These are phyloP conservation scores for Gaultheria prostrata DNA, from an alignment of 148 eudicot genomes.

Conservation along the genomic window DNA sequence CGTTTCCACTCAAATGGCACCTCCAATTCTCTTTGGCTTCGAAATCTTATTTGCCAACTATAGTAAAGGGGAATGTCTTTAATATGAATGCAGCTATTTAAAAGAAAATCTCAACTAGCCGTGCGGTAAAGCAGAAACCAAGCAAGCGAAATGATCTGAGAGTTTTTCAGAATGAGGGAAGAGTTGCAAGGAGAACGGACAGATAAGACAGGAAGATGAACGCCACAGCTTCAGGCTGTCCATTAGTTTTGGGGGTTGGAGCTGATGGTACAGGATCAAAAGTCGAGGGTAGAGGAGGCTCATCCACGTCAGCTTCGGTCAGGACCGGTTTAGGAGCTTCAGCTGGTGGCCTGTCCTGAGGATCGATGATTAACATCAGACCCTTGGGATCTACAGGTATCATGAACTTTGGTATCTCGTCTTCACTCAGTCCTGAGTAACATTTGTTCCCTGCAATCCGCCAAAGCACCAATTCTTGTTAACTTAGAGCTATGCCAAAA, in stretches of 20 bases:
- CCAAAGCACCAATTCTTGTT: constrained; percentile 5
- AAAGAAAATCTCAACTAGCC: neutral
- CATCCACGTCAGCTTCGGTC: constrained; percentile 50
- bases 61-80: no score
- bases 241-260: constrained; percentile 25
- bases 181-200: constrained; percentile 23
- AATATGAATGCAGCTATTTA: no score
- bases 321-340: constrained; percentile 68
- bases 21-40: no score
- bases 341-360: constrained; percentile 47
- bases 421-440: constrained; percentile 38
- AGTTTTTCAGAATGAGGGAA: constrained; percentile 16
- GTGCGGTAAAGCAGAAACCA: neutral
- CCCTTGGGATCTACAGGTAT: constrained; percentile 45
- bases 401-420: constrained; percentile 47
- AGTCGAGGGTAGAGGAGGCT: constrained; percentile 58
- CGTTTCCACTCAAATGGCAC: no score
- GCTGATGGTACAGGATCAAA: constrained; percentile 17
- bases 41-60: no score
- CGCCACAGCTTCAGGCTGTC: constrained; percentile 32
- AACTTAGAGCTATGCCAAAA: neutral
- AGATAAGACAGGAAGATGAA: constrained; percentile 19
- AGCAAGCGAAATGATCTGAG: neutral
- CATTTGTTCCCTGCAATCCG: constrained; percentile 62
- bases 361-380: constrained; percentile 25